Evolutionary conservation across 2,329 filamentous ascomycete genomes (phyloP), one percentile per base, ranked within the genome.

Genomic region (Fusarium sublunatum): DNA sequence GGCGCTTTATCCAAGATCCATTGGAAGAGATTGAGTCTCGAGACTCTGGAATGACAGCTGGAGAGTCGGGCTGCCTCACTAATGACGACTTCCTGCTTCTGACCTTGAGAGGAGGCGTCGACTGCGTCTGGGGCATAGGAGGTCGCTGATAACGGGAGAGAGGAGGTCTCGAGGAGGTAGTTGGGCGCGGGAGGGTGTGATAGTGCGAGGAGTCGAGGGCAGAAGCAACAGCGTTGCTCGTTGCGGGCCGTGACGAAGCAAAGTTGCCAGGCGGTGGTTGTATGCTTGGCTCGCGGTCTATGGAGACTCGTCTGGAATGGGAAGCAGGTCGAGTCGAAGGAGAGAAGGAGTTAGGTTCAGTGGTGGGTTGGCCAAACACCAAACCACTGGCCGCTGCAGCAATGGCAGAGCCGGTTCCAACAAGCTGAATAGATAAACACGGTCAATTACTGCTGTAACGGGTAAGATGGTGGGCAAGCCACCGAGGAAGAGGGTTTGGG

Each of bases 1-100:
- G 77, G 45, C 89, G 86, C 67, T 86, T 86, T 64, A 92, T 86
- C 91, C 91, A 93, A 26, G 89, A 91, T 51, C 85, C 81, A 70
- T 80, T 83, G 31, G 86, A 88, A 13, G 86, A 88, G 31, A 82
- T 68, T 4, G 87, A 89, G 68, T 87, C 84, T 63, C 85, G 79
- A 35, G 77, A 72, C 64, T 87, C 83, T 11, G 74, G 75, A 22
- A 75, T 74, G 19, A 75, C 70, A 25, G 75, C 71, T 28, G 73
- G 64, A 41, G 71, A 67, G 39, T 83, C 81, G 35, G 70, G 69
- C 31, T 73, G 74, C 52, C 75, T 78, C 45, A 78, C 75, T 38
- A 80, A 73, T 1, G 81, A 82, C 24, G 78, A 79, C 46, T 81
- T 79, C 56, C 79, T 76, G 57, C 72, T 72, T 24, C 74, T 73